Conservation (phyloP, 768 basidiomycete species). For the Hortiboletus campestris region DNA sequence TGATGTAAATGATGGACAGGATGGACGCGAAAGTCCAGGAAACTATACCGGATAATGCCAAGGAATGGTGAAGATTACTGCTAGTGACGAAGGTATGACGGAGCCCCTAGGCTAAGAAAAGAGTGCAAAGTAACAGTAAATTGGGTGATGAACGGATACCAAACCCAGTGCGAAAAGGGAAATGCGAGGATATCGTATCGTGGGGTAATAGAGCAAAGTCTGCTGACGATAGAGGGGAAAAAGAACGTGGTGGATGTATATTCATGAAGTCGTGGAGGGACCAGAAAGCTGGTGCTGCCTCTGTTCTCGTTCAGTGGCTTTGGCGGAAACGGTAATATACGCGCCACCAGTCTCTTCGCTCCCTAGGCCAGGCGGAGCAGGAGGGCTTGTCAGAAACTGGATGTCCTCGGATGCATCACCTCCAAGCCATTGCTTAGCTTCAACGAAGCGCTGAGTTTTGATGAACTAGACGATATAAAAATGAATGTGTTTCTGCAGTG, state of each 20-base stretch:
- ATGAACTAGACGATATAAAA: constrained; percentile 58
- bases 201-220: constrained; percentile 25
- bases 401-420: constrained; percentile 70
- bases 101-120: constrained; percentile 16
- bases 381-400: constrained; percentile 52
- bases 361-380: constrained; percentile 69
- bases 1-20: constrained; percentile 30
- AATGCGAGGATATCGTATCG: constrained; percentile 29
- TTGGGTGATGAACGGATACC: constrained; percentile 22
- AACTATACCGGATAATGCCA: constrained; percentile 30
- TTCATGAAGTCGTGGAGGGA: constrained; percentile 31
- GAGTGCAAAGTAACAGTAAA: constrained; percentile 22
- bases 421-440: constrained; percentile 75
- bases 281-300: constrained; percentile 26
- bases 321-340: constrained; percentile 83
- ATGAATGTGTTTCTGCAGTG: constrained; percentile 9
- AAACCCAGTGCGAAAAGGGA: constrained; percentile 20
- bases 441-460: constrained; percentile 80
- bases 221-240: constrained; percentile 15
- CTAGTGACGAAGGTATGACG: constrained; percentile 29
- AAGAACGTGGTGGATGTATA: constrained; percentile 17
- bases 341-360: constrained; percentile 77
- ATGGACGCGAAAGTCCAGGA: constrained; percentile 19
- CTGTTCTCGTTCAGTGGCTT: constrained; percentile 65
- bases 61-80: constrained; percentile 30